Base-by-base conservation (phyloP, 306 rosid species). In the Gynostemma pentaphyllum region DNA sequence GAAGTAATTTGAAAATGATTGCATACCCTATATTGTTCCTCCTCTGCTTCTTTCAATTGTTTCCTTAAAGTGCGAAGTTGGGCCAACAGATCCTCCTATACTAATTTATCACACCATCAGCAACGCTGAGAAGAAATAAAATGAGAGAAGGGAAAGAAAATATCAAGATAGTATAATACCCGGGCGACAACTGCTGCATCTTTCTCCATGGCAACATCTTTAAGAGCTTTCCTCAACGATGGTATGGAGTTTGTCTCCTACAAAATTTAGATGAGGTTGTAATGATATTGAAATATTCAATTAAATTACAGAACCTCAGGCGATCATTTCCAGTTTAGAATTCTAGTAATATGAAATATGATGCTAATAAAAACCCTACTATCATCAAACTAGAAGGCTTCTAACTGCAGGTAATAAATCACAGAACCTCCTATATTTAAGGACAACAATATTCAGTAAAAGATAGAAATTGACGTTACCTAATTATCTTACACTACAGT, bases 191-290 rank as follows among this genome's bases (percentile, higher is more conserved):
- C 89, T 28, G 99, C 96, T 36, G 96, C 96, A 76, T 92, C 96
- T 79, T 92, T 92, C 78, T 92, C 96, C 95, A 92, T 92, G 2
- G 99, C 96, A 26, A 92, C 96, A 73, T 86, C 94, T 75, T 68
- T 92, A 70, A 92, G 87, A 64, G 98, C 87, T 82, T 78, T 92
- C 68, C 98, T 79, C 63, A 92, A 81, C 48, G 96, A 92, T 22
- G 95, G 94, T 48, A 86, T 85, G 7, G 87, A 86, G 69, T 67
- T 80, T 68, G 78, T 75, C 68, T 88, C 96, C 99, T 86, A 73
- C 52, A 68, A 61, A 50, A 40, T 39, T 67, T 16, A 9, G 27
- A 52, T 10, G 27, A 36, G 9, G 39, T 23, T 26, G 50, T 8
- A 18, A 41, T 42, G 29, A 62, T 21, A 29, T 21, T 18, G 45